Evolutionary conservation across 768 basidiomycete species (phyloP).

Genomic region (Mycena haematopus): DNA sequence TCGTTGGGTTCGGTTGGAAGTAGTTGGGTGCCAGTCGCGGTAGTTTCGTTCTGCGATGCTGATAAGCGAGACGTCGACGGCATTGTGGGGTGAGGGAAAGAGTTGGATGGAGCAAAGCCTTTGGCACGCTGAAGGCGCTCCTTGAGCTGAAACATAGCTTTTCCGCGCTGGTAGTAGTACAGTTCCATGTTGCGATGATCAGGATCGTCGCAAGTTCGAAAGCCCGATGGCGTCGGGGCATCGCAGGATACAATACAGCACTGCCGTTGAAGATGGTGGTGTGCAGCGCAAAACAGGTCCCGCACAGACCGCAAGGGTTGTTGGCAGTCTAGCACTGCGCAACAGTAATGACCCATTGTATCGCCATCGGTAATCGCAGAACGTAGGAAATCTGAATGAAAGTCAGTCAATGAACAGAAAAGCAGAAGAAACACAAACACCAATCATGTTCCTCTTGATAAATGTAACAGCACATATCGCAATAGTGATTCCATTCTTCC

Average conservation of each 20-base stretch:
- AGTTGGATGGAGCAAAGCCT: not conserved
- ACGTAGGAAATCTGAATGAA: not conserved
- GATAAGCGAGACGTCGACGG: not conserved
- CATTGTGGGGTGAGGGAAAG: not conserved
- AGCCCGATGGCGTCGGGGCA: not conserved
- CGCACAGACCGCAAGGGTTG: conserved; percentile 1
- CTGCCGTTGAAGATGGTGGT: not conserved
- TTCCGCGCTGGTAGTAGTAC: conserved; percentile 9
- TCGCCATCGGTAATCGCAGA: conserved; percentile 10
- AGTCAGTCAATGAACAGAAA: not conserved
- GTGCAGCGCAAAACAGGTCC: not conserved
- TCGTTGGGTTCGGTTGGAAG: too few relatives aligned
- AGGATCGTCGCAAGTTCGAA: conserved; percentile 10
- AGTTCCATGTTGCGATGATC: conserved; percentile 20
- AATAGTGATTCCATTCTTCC: conserved; percentile 39
- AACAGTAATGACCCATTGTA: conserved; percentile 10
- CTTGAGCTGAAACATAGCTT: conserved; percentile 27
- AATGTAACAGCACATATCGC: conserved; percentile 35
- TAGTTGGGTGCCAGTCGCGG: conserved; percentile 13
- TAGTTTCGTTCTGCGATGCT: not conserved
- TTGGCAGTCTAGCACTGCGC: conserved; percentile 8
- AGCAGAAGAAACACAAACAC: not conserved
- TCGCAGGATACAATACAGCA: not conserved
- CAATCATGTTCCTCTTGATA: conserved; percentile 16
- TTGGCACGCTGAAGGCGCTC: conserved; percentile 26